These are phyloP conservation scores for Fusarium oligoseptatum DNA, from an alignment of 2,329 filamentous ascomycete species.

Conservation along the genomic window DNA sequence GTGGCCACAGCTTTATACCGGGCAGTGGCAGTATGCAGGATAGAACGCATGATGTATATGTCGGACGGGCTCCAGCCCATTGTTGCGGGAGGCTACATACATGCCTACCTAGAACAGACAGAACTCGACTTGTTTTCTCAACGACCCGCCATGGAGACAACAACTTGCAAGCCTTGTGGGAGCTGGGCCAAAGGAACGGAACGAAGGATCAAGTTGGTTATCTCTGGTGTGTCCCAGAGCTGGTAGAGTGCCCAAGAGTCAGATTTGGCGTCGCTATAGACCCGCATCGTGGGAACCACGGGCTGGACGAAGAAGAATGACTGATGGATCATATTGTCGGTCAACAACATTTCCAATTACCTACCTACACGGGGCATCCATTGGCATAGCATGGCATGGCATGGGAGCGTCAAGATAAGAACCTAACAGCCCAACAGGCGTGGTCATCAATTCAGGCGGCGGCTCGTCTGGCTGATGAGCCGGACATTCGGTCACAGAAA, in stretches of 20 bases:
- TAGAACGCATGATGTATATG: neutral
- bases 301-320: neutral
- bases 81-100: neutral
- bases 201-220: neutral
- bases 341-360: neutral
- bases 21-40: neutral
- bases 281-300: neutral
- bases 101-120: neutral
- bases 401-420: neutral
- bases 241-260: neutral
- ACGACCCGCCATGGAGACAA: neutral
- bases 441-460: neutral
- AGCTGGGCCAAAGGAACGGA: neutral
- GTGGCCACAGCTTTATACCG: neutral
- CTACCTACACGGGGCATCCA: neutral
- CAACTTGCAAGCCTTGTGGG: neutral
- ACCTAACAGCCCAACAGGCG: neutral
- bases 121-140: conserved; percentile 10
- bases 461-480: neutral
- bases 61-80: neutral
- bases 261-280: neutral
- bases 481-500: neutral
- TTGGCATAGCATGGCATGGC: neutral
- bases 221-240: neutral
- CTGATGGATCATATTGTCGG: neutral